Percentiles rank a stretch among this genome's conserved stretches.
Conservation (phyloP, 2,329 filamentous ascomycete species). For the Tolypocladium ovalisporum region DNA sequence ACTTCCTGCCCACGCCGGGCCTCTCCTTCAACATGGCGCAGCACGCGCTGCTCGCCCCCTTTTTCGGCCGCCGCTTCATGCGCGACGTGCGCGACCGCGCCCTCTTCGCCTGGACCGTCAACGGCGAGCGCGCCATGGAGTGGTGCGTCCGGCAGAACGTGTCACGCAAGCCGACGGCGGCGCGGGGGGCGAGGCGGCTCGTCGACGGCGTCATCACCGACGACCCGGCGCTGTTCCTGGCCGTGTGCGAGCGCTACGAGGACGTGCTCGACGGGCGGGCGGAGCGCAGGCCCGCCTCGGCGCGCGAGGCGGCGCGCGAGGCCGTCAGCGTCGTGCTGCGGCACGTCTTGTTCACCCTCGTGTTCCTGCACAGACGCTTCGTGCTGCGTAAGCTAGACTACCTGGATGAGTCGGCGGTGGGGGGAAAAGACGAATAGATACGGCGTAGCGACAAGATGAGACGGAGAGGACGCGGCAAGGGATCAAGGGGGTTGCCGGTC, state of each 20-base stretch:
- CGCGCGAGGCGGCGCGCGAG: conserved; percentile 6
- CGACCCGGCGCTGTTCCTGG: conserved; percentile 57
- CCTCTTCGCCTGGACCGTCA: conserved; percentile 80
- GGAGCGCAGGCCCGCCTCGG: conserved; percentile 4
- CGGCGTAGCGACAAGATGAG: background rate
- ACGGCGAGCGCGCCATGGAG: conserved; percentile 66
- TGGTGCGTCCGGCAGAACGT: conserved; percentile 51
- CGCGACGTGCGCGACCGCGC: conserved; percentile 42
- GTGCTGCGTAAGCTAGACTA: conserved; percentile 17
- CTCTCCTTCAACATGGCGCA: conserved; percentile 73
- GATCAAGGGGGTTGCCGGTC: no score
- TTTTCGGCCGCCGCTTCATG: conserved; percentile 55
- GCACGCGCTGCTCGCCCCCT: conserved; percentile 53
- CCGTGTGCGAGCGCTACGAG: conserved; percentile 39
- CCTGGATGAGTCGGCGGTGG: conserved; percentile 10
- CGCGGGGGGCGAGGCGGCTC: conserved; percentile 2
- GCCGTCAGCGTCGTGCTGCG: conserved; percentile 8
- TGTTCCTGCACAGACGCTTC: conserved; percentile 13
- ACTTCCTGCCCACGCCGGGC: conserved; percentile 55
- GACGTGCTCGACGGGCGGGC: conserved; percentile 19
- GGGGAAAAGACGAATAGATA: conserved; percentile 1
- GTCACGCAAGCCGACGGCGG: background rate
- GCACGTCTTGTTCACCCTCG: conserved; percentile 11
- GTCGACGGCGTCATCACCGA: conserved; percentile 83
- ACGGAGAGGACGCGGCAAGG: background rate